Evolutionary conservation across 352 stramenopile genomes (phyloP), one percentile per base, ranked within the genome.

Genomic region (Phytophthora crassamura): DNA sequence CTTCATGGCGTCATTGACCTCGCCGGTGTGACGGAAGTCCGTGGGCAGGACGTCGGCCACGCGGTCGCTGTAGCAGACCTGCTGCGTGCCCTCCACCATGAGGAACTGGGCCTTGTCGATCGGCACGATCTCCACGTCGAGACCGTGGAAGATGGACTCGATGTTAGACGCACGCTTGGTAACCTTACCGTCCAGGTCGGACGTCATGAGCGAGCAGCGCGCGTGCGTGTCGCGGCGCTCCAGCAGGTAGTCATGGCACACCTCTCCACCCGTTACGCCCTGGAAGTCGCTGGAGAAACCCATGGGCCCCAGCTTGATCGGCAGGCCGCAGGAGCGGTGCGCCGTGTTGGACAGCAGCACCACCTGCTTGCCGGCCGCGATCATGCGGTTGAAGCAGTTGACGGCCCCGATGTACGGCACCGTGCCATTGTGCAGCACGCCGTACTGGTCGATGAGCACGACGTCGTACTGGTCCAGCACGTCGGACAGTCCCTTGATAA

Each of bases 371-470:
- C 72, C 66, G 8, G 66, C 53, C 7, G 69, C 36, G 5, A 84
- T 28, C 46, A 98, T 75, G 9, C 57, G 34, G 32, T 83, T 67
- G 35, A 97, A 89, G 33, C 74, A 89, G 30, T 86, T 75, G 11
- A 85, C 69, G 9, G 89, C 84, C 33, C 83, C 84, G 12, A 77
- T 63, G 53, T 97, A 86, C 16, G 77, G 70, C 22, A 76, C 34
- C 5, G 75, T 81, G 54, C 92, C 92, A 80, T 98, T 96, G 75
- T 98, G 92, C 59, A 98, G 71, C 18, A 98, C 92, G 40, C 92
- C 92, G 56, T 89, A 98, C 75, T 98, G 92, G 76, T 98, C 92
- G 16, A 97, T 74, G 52, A 98, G 82, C 65, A 98, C 97, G 10
- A 88, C 80, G 69, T 98, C 88, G 67, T 97, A 98, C 12, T 59